Evolutionary conservation across 345 rosid species (phyloP), one percentile per base, ranked within the genome.

Genomic region (Draba incana): DNA sequence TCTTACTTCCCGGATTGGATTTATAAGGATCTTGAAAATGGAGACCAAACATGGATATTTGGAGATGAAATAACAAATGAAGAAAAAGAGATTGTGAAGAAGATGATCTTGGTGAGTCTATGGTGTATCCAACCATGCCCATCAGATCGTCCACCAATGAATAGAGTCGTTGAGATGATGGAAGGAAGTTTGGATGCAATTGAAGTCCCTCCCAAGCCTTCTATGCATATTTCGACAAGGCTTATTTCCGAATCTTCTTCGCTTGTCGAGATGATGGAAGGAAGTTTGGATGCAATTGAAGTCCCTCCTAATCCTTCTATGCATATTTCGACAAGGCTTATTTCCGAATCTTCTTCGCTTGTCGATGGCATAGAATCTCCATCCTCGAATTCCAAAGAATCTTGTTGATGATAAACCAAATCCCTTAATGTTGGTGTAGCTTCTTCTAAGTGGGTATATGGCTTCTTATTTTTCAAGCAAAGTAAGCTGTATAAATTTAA

Each of bases 1-100:
- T 5, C 14, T n/a, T 61, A 61, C 52, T 61, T 61, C 9, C 66
- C 41, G 4, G 41, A 61, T 27, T 61, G 66, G 66, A 27, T 44
- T n/a, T 61, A 61, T 14, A 14, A 61, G 5, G 9, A n/a, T 61
- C 28, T 61, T 15, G 66, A 61, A 6, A 44, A 61, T 4, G 54
- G 10, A 31, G 43, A 62, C 0, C 15, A 43, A 23, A 59, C 11
- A n/a, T 9, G 50, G 35, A 41, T 24, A 41, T 24, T 25, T 59
- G 64, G 6, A 30, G 33, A 3, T 30, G 30, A 28, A 28, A 28
- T 28, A 28, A 28, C 30, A 28, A 4, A 30, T 0, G 35, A 31
- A 2, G 35, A 31, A 31, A 31, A 31, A 5, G 35, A 31, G 35
- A 31, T 31, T 31, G 35, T 31, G 8, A 31, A 31, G 35, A 31